These are phyloP conservation scores for Chlorella sp. DNA, from an alignment of 139 green algal species.

Conservation along the genomic window DNA sequence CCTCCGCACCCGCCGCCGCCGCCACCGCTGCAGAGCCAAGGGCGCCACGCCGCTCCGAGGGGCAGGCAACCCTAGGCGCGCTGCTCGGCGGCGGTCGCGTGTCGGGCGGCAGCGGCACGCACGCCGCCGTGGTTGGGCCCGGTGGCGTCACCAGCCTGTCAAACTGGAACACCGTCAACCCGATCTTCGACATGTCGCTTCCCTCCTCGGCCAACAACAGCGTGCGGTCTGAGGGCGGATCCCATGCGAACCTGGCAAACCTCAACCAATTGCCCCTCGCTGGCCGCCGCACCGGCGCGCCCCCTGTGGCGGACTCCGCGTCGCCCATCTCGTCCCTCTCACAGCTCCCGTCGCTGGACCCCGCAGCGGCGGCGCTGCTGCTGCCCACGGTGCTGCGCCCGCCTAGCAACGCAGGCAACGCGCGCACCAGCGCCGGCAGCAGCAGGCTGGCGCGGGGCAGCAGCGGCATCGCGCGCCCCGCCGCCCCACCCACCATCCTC, in stretches of 20 bases:
- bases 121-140: too few species aligned
- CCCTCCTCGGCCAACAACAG: background rate
- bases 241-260: background rate
- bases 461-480: too few species aligned
- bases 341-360: background rate
- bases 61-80: background rate
- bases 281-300: background rate
- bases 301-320: background rate
- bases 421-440: too few species aligned
- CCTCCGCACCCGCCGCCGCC: background rate
- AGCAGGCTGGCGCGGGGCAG: too few species aligned
- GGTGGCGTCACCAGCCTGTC: too few species aligned
- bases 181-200: background rate
- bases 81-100: background rate
- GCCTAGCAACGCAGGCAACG: too few species aligned
- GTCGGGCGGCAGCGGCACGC: too few species aligned
- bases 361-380: background rate
- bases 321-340: background rate
- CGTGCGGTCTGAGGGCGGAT: background rate
- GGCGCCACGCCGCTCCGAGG: background rate
- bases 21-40: background rate
- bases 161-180: background rate
- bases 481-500: too few species aligned
- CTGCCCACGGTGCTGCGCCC: background rate
- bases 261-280: background rate